These are phyloP conservation scores for Solanum medicagineum DNA, from an alignment of 257 asterid genomes.

Conservation along the genomic window DNA sequence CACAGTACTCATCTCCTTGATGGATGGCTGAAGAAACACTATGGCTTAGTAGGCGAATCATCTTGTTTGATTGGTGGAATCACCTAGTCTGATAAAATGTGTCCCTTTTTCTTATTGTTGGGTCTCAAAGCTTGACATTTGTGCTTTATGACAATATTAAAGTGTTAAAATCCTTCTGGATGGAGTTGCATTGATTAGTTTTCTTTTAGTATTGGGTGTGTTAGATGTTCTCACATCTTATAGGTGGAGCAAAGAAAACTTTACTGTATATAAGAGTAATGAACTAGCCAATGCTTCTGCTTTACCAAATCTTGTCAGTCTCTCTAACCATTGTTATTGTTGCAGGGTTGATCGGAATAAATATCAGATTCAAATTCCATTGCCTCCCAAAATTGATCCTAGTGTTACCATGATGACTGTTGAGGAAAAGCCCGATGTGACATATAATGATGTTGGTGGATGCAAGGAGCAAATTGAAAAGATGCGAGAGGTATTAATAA, in stretches of 20 bases:
- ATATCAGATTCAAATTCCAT: slow-evolving; percentile 94
- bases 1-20: background rate
- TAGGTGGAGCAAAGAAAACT: background rate
- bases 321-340: slow-evolving; percentile 5
- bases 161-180: background rate
- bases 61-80: background rate
- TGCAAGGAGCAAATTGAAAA: slow-evolving; percentile 98
- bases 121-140: background rate
- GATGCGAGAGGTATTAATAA: slow-evolving; percentile 78
- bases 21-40: background rate
- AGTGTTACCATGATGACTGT: slow-evolving; percentile 99
- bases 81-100: background rate
- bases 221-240: background rate
- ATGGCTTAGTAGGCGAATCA: background rate
- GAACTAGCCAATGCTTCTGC: background rate
- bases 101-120: background rate
- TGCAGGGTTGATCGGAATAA: slow-evolving; percentile 90
- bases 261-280: background rate
- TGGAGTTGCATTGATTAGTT: background rate
- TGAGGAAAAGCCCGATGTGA: slow-evolving; percentile 97
- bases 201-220: background rate
- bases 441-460: slow-evolving; percentile 96
- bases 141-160: background rate
- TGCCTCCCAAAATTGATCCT: slow-evolving; percentile 98
- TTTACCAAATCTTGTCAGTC: background rate